Conservation (phyloP, 2,329 filamentous ascomycete genomes). For the Cercospora sp. region DNA sequence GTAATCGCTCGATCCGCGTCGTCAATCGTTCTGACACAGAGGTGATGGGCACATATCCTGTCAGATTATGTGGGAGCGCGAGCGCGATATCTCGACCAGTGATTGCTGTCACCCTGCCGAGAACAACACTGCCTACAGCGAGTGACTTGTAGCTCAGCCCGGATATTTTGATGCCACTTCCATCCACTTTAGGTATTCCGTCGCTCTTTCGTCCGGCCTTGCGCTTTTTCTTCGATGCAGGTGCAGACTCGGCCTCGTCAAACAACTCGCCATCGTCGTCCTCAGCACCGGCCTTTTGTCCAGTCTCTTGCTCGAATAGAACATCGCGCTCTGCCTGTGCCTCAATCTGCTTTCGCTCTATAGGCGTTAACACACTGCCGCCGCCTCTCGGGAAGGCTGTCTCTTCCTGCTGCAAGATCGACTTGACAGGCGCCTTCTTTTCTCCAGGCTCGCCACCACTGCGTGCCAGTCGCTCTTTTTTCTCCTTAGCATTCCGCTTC, state of each 20-base stretch:
- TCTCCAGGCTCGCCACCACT: conserved; percentile 27
- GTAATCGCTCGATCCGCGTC: conserved; percentile 66
- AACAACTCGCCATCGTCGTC: conserved; percentile 52
- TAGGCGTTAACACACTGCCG: conserved; percentile 81
- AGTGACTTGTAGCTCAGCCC: conserved; percentile 78
- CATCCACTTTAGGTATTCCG: conserved; percentile 40
- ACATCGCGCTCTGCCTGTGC: conserved; percentile 91
- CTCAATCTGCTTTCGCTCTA: conserved; percentile 96
- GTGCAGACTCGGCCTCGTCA: conserved; percentile 40
- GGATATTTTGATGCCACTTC: conserved; percentile 41
- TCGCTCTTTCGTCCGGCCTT: conserved; percentile 39
- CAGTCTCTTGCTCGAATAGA: conserved; percentile 75
- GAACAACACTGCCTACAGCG: conserved; percentile 78
- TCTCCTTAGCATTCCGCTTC: conserved; percentile 23
- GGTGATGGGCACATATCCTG: conserved; percentile 86
- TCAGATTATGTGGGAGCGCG: conserved; percentile 87
- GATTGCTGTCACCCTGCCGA: conserved; percentile 82
- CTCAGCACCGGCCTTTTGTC: conserved; percentile 58
- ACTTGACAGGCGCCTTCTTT: conserved; percentile 39
- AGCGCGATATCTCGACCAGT: conserved; percentile 76
- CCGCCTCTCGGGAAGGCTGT: conserved; percentile 90
- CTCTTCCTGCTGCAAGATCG: conserved; percentile 72
- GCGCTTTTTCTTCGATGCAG: conserved; percentile 52
- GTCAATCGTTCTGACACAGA: conserved; percentile 82
- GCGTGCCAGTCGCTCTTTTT: conserved; percentile 29